Evolutionary conservation across 805 yeast genomes (phyloP).

Genomic region (Hanseniaspora mollemarum): DNA sequence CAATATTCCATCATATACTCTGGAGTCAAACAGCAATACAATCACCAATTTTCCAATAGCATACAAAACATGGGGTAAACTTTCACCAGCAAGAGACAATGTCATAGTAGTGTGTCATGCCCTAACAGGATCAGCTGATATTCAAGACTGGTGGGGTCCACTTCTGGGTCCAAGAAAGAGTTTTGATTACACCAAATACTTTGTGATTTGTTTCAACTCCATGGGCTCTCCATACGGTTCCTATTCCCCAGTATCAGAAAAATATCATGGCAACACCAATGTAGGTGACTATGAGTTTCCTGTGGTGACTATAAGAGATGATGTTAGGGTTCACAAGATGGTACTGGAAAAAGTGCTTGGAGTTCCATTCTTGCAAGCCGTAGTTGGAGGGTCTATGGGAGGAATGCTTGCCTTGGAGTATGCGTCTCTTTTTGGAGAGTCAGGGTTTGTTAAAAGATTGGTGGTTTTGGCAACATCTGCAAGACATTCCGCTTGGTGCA

Average conservation of each 20-base stretch:
- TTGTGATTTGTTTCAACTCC: conserved; percentile 80
- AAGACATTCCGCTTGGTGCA: conserved; percentile 95
- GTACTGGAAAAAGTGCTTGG: conserved; percentile 44
- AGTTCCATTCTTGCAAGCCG: conserved; percentile 64
- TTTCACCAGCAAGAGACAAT: conserved; percentile 59
- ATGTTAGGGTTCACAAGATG: conserved; percentile 63
- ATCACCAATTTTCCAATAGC: conserved; percentile 76
- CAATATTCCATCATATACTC: conserved; percentile 56
- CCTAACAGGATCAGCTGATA: conserved; percentile 88
- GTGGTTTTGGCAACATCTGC: conserved; percentile 91
- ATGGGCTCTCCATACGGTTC: conserved; percentile 95
- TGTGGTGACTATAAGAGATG: conserved; percentile 85
- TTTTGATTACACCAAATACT: conserved; percentile 80
- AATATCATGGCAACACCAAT: conserved; percentile 44
- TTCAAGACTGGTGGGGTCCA: conserved; percentile 99
- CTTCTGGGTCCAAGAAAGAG: conserved; percentile 61
- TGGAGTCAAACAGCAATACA: conserved; percentile 59
- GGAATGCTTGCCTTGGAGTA: conserved; percentile 93
- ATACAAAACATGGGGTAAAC: conserved; percentile 87
- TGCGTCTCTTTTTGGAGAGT: conserved; percentile 47
- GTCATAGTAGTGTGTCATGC: conserved; percentile 92
- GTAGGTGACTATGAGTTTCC: conserved; percentile 94
- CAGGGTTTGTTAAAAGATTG: conserved; percentile 53
- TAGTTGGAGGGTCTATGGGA: conserved; percentile 97
- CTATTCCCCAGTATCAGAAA: conserved; percentile 58